Evolutionary conservation across 2,329 filamentous ascomycete species (phyloP), one percentile per base, ranked within the genome.

Genomic region (Aspergillus sp.): DNA sequence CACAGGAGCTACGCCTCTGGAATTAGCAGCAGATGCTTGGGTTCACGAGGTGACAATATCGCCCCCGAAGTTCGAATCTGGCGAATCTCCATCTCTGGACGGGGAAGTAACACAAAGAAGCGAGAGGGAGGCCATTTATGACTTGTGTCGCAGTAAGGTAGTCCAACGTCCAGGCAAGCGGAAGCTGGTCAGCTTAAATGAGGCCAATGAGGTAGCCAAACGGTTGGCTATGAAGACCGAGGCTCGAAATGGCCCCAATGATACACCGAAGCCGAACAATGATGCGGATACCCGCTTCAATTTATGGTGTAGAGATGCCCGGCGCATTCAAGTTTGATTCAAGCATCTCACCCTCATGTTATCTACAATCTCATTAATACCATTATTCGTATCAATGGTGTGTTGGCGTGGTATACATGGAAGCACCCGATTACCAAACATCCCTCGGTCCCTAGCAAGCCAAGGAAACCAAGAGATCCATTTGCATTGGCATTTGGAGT

Each of bases 1-100:
- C 0, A 88, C 88, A 0, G 90, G 90, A 1, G 79, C 82, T 14
- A 94, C 89, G 0, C 86, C 89, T 0, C 77, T 80, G 24, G 89
- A 94, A 16, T 55, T 71, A 30, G 65, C 65, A 2, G 60, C 60
- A 6, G 61, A 64, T 32, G 51, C 51, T 7, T 71, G 68, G 68
- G 46, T 65, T 6, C 51, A 59, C 1, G 45, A 63, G 3, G 59
- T 47, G 2, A 68, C 65, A 7, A 45, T 36, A 0, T 30, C 51
- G 1, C 58, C 60, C 13, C 60, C 63, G 13, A 22, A 45, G 3
- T 13, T 54, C 45, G 14, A 9, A 20, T 9, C 11, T n/a, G 17
- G 17, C 7, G 19, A 19, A 9, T 4, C 13, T 2, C 17, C 16
- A 30, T 14, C 13, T 10, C 4, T 19, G n/a, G n/a, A n/a, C n/a